phyloP scores from a whole-genome alignment of 2,329 filamentous ascomycete species.

The Penicillium hesseltinei region DNA sequence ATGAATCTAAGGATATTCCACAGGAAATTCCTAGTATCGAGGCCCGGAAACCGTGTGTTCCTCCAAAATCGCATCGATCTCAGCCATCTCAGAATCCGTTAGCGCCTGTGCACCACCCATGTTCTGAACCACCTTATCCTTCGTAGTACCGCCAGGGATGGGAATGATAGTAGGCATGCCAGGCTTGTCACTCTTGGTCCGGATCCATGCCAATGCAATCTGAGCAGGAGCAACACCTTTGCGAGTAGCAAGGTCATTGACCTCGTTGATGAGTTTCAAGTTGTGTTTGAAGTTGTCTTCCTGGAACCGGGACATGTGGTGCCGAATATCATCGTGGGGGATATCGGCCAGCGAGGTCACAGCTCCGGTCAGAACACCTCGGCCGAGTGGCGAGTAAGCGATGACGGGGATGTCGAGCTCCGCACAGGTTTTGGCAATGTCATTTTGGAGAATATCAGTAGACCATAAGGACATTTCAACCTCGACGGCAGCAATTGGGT shows the following conservation, averaged over 20 bases:
- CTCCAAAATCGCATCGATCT: conserved; percentile 53
- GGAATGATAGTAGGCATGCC: conserved; percentile 46
- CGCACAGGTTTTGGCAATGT: conserved; percentile 55
- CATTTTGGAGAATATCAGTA: conserved; percentile 58
- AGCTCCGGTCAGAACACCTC: conserved; percentile 55
- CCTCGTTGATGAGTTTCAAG: conserved; percentile 47
- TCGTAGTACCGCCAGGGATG: conserved; percentile 39
- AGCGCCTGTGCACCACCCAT: conserved; percentile 30
- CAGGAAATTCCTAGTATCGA: conserved; percentile 24
- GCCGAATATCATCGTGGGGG: conserved; percentile 48
- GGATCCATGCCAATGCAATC: conserved; percentile 52
- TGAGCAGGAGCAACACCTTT: conserved; percentile 48
- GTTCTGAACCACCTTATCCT: conserved; percentile 38
- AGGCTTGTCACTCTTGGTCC: conserved; percentile 40
- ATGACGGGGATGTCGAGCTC: conserved; percentile 58
- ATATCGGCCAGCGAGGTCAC: conserved; percentile 49
- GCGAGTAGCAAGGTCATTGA: conserved; percentile 45
- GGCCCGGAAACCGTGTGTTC: conserved; percentile 40
- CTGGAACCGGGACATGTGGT: conserved; percentile 49
- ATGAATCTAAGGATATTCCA: neutral
- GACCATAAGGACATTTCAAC: conserved; percentile 60
- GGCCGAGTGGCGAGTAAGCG: conserved; percentile 59
- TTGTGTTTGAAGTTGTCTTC: conserved; percentile 53
- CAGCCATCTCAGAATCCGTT: conserved; percentile 44
- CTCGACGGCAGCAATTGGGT: conserved; percentile 59